These are phyloP conservation scores for Phlebopus sp. DNA, from an alignment of 1,284 basidiomycete genomes.

Conservation along the genomic window DNA sequence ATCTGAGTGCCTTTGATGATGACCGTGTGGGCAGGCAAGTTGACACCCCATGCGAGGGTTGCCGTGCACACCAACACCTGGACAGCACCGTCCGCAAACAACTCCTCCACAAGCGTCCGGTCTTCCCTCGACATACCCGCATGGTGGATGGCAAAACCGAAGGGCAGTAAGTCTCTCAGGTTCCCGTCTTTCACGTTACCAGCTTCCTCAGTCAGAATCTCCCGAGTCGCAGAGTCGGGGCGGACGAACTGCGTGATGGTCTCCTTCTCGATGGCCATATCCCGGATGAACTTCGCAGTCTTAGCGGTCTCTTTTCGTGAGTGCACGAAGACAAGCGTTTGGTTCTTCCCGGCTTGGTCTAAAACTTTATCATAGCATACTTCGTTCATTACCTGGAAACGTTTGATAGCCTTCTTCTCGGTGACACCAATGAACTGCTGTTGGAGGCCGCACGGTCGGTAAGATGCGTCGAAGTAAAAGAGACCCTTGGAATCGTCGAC, in stretches of 20 bases:
- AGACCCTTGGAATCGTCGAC: slow-evolving; percentile 91
- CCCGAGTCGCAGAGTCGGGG: slow-evolving; percentile 84
- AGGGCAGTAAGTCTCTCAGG: slow-evolving; percentile 88
- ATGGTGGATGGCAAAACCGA: slow-evolving; percentile 97
- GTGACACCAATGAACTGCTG: slow-evolving; percentile 98
- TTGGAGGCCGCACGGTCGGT: slow-evolving; percentile 94
- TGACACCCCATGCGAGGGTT: slow-evolving; percentile 99
- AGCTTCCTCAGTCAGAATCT: slow-evolving; percentile 84
- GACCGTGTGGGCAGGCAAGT: slow-evolving; percentile 95
- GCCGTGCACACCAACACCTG: slow-evolving; percentile 97
- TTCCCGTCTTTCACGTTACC: slow-evolving; percentile 84
- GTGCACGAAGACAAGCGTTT: slow-evolving; percentile 95
- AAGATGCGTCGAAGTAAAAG: slow-evolving; percentile 96
- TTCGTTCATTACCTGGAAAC: slow-evolving; percentile 98
- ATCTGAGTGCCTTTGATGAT: slow-evolving; percentile 99
- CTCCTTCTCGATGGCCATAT: slow-evolving; percentile 95
- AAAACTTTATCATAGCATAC: slow-evolving; percentile 99
- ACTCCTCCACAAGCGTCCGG: slow-evolving; percentile 89
- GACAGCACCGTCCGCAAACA: slow-evolving; percentile 91
- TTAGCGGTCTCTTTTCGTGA: slow-evolving; percentile 97
- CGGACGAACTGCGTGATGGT: slow-evolving; percentile 94
- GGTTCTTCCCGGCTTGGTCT: slow-evolving; percentile 89
- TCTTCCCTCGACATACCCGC: slow-evolving; percentile 98
- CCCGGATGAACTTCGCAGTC: slow-evolving; percentile 92
- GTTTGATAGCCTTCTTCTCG: slow-evolving; percentile 99